Base-by-base conservation (phyloP, 176 grass and related monocot genomes). In the Eragrostis curvula region DNA sequence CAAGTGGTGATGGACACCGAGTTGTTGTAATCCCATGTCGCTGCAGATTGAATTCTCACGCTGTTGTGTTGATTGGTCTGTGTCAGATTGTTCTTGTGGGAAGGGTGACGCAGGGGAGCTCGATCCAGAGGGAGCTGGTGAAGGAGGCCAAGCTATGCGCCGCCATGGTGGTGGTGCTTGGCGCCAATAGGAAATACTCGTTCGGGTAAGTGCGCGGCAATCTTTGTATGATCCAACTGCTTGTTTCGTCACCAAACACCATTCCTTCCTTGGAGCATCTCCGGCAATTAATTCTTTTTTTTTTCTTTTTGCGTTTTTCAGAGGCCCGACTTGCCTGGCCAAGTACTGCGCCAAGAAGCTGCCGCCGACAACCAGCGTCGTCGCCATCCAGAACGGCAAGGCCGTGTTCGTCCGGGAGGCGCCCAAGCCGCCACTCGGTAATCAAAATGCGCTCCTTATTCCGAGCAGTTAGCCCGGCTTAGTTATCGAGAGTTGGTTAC, bases 261-360 rank as follows among this genome's bases (percentile, higher is more conserved):
- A 62, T 62, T 87, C 7, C 43, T 71, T 74, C 32, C 32, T 36
- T 36, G 3, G 32, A 71, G 71, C 48, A 69, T 36, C 32, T 36
- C 18, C 43, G 61, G 61, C 1, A 2, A 5, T 21, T 0, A 0
- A 3, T 24, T 23, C 9, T 23, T 2, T 17, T 36, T 65, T 13
- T 64, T 32, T 36, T 36, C 3, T 40, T 83, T 55, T 29, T n/a
- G 73, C 45, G n/a, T 46, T 42, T 53, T 45, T 49, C 91, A 99
- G 97, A 57, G 87, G 89, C 14, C 83, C 90, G 68, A 85, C 89
- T 56, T 85, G 68, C 83, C 77, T 99, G 14, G 91, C 97, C 10
- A 96, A 94, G 87, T 99, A 99, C 82, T 96, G 93, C 68, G 89
- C 89, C 75, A 92, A 87, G 93, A 95, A 96, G 64, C 89, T 99